Evolutionary conservation across 345 rosid genomes (phyloP), one percentile per base, ranked within the genome.

Genomic region (Brassica incana): DNA sequence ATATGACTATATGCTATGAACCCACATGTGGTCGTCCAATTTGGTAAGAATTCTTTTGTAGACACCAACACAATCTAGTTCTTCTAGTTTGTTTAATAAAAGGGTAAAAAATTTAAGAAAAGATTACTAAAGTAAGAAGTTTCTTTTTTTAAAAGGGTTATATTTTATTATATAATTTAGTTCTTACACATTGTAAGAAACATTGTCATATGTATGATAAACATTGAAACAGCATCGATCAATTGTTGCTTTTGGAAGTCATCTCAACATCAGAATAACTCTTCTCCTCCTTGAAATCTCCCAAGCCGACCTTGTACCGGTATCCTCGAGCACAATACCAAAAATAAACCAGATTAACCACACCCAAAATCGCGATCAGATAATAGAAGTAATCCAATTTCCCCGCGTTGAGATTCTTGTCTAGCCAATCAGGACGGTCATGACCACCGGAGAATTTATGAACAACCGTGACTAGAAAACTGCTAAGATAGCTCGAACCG

Each of bases 361-460:
- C 87, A 74, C 90, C 94, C 77, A 91, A 38, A 58, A 74, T 69
- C 1, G 97, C 90, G 45, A 94, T 79, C 78, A 94, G 30, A 90
- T 94, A 91, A 81, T 94, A 94, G 71, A 94, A 94, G 67, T 90
- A 89, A 86, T 94, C 97, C 84, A 91, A 75, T 69, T 85, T 91
- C 5, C 97, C 98, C 75, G 79, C 81, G 84, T 94, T 91, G 72
- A 93, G 72, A 68, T 90, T 80, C 63, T 87, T 56, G 77, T 89
- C 84, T 2, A 93, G 92, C 98, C 98, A 93, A 67, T 93, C 88
- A 20, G 94, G 82, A 38, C 86, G 92, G 16, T 83, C 81, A 32
- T 81, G 81, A 1, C 77, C 65, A 9, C 88, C 92, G 45, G 87
- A 81, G 45, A 62, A 88, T 70, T 85, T 86, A 81, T 93, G 97